Conservation (phyloP, 2,329 filamentous ascomycete species). For the Pseudogymnoascus sp. region DNA sequence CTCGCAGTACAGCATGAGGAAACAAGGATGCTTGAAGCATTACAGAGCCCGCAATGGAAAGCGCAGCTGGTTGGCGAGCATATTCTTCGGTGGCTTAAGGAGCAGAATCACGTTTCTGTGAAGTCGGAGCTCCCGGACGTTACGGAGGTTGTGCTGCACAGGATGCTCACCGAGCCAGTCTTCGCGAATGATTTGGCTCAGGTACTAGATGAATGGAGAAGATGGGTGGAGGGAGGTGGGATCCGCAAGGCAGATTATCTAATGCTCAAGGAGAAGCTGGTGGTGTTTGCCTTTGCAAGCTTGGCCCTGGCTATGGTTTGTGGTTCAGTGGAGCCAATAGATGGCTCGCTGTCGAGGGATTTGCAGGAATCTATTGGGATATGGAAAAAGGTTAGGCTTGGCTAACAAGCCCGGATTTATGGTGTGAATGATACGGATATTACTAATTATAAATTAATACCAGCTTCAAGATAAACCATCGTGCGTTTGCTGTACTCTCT, state of each 20-base stretch:
- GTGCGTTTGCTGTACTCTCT: not conserved
- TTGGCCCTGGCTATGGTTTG: conserved; percentile 42
- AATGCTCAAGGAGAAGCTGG: conserved; percentile 32
- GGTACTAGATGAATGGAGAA: conserved; percentile 45
- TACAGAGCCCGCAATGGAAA: conserved; percentile 48
- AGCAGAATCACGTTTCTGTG: conserved; percentile 23
- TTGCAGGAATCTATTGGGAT: conserved; percentile 47
- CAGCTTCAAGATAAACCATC: not conserved
- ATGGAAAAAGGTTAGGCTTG: conserved; percentile 46
- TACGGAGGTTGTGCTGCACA: conserved; percentile 41
- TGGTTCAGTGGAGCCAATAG: conserved; percentile 37
- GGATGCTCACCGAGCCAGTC: conserved; percentile 43
- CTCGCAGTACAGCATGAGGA: conserved; percentile 37
- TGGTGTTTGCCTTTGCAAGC: conserved; percentile 41
- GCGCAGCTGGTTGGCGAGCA: conserved; percentile 39
- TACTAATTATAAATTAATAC: not conserved
- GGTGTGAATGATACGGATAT: not conserved
- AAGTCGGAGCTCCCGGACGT: conserved; percentile 32
- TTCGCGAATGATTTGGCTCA: conserved; percentile 35
- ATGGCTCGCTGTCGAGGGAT: conserved; percentile 43
- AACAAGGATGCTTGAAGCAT: conserved; percentile 40
- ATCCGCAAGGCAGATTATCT: conserved; percentile 41
- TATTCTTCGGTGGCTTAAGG: conserved; percentile 38
- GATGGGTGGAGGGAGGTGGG: conserved; percentile 48
- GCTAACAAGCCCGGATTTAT: conserved; percentile 26